phyloP scores from a whole-genome alignment of 371 early-diverging fungal genomes.

The Syncephalastrum sp. region DNA sequence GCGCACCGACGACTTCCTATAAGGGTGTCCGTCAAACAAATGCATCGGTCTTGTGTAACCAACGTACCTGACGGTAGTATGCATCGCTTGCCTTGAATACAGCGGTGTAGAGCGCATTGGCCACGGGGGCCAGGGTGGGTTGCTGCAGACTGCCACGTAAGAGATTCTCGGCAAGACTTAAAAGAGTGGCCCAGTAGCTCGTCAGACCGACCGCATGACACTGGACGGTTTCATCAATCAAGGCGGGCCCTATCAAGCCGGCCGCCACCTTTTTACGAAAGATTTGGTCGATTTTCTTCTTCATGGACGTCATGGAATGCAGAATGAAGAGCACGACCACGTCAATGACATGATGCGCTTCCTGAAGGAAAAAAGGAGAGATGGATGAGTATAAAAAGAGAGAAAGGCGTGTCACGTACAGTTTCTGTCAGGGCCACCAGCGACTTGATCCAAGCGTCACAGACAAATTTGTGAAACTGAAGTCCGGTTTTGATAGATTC shows the following conservation, averaged over 20 bases:
- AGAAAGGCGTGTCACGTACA: conserved; percentile 17
- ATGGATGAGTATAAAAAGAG: neutral
- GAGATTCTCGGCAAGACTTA: conserved; percentile 64
- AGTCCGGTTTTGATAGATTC: conserved; percentile 71
- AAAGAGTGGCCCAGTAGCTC: conserved; percentile 57
- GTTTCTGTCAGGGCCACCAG: conserved; percentile 41
- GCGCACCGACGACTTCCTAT: conserved; percentile 70
- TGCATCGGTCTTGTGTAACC: neutral
- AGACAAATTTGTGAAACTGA: conserved; percentile 67
- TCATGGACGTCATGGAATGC: conserved; percentile 62
- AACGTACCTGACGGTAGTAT: conserved; percentile 60
- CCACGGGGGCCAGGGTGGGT: conserved; percentile 39
- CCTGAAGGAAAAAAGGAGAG: conserved; percentile 17
- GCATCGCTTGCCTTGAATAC: conserved; percentile 59
- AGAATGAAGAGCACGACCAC: conserved; percentile 66
- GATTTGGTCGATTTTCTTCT: conserved; percentile 63
- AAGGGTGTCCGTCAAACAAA: neutral
- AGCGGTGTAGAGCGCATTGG: conserved; percentile 50
- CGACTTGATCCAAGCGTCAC: conserved; percentile 70
- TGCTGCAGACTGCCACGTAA: conserved; percentile 57
- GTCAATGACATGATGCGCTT: conserved; percentile 58
- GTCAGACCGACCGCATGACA: conserved; percentile 51
- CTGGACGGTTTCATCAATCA: conserved; percentile 55
- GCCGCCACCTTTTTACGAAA: conserved; percentile 59
- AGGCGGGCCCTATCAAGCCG: conserved; percentile 44